phyloP scores from a whole-genome alignment of 257 asterid species.

The Salvia miltiorrhiza region DNA sequence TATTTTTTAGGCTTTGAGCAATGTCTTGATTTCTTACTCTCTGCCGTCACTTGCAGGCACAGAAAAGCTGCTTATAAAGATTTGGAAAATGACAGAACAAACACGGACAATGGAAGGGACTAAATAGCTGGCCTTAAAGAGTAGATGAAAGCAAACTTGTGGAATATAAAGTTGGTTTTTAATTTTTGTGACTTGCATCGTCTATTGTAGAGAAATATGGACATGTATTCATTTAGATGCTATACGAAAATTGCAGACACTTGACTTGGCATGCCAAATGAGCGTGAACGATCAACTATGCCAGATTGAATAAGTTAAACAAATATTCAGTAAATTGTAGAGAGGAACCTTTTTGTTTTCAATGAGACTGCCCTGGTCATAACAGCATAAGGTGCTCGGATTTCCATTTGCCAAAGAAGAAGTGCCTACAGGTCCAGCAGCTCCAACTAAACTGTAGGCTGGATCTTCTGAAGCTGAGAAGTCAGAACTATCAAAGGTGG shows the following conservation, averaged over 20 bases:
- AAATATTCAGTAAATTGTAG: constrained; percentile 3
- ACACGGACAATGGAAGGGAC: background rate
- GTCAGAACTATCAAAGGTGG: constrained; percentile 95
- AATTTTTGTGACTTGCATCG: background rate
- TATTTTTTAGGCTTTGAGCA: background rate
- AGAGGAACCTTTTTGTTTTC: constrained; percentile 49
- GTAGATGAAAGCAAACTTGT: background rate
- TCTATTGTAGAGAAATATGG: background rate
- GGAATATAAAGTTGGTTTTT: background rate
- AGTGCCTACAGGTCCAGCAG: constrained; percentile 14
- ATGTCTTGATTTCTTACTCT: background rate
- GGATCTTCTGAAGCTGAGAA: constrained; percentile 93
- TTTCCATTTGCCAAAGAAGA: constrained; percentile 37
- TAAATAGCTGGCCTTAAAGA: background rate
- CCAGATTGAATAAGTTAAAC: background rate
- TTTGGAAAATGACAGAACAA: background rate
- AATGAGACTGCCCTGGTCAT: constrained; percentile 29
- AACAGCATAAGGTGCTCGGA: constrained; percentile 23
- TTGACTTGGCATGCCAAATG: background rate
- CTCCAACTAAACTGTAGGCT: constrained; percentile 38
- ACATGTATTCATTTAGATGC: background rate
- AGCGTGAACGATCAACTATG: background rate
- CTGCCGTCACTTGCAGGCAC: background rate
- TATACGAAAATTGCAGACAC: background rate
- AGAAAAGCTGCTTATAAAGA: no score